Evolutionary conservation across 1,284 basidiomycete species (phyloP).

Genomic region (Puccinia hordei): DNA sequence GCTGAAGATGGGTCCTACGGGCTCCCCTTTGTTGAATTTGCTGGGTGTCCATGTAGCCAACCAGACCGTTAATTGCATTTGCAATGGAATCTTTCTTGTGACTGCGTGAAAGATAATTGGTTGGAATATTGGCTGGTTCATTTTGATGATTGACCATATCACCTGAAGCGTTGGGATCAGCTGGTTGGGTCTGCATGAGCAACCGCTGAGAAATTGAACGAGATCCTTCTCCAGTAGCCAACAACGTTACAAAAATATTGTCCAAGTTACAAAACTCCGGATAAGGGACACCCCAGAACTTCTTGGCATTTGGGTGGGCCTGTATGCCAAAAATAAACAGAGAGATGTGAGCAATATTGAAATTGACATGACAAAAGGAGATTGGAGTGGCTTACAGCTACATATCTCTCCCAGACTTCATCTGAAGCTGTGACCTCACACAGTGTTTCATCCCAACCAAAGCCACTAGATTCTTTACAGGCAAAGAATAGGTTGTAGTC

Average conservation of each 20-base stretch:
- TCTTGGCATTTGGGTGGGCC: background rate
- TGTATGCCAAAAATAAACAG: background rate
- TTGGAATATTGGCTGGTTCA: no score
- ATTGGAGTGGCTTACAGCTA: background rate
- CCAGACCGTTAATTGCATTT: no score
- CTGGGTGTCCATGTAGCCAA: no score
- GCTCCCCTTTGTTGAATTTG: no score
- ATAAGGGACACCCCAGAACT: background rate
- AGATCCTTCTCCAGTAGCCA: background rate
- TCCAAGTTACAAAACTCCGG: background rate
- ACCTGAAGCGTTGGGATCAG: no score
- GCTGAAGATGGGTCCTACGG: no score
- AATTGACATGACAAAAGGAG: background rate
- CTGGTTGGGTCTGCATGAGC: no score
- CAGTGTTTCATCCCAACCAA: background rate
- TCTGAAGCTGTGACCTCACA: background rate
- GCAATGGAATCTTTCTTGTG: no score
- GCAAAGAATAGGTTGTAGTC: background rate
- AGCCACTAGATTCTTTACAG: slow-evolving; percentile 7
- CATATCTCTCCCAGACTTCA: slow-evolving; percentile 4
- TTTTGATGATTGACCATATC: no score
- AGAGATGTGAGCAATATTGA: background rate
- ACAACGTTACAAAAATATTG: background rate
- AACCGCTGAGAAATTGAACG: no score
- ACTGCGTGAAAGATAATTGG: no score